Evolutionary conservation across 2,329 filamentous ascomycete species (phyloP), one percentile per base, ranked within the genome.

Genomic region (Periconia sp.): DNA sequence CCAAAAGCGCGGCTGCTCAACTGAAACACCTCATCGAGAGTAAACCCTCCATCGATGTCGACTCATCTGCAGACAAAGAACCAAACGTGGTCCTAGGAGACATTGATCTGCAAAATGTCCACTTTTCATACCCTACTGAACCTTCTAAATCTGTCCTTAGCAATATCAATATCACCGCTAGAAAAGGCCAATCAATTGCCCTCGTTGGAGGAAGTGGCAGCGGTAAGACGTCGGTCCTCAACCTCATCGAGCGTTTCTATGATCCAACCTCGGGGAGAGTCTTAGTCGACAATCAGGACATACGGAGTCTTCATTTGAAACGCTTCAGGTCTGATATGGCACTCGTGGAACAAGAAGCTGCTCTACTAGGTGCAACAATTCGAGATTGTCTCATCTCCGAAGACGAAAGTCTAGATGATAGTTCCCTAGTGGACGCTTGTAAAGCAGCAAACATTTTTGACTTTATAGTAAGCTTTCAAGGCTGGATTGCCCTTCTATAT

Each of bases 191-290:
- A 32, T 67, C 67, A 16, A 61, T 63, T 11, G 73, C 72, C 1
- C 67, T 76, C 22, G 73, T 76, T 1, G 74, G 74, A 2, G 68
- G 72, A 13, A 73, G 70, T 29, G 74, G 74, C 9, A 72, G 73
- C 3, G 74, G 74, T 16, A 77, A 77, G 53, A 73, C 70, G 1
- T 72, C 71, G n/a, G 66, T 69, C 2, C 65, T 76, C 9, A 62
- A 73, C n/a, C 52, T 77, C n/a, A 67, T 77, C 7, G 74, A 76
- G 39, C 62, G 74, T 6, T 76, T 76, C 52, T 75, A 71, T 45
- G 73, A 75, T 36, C 66, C 70, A 5, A 69, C 65, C 3, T 43
- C 57, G 4, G 74, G 74, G 12, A 48, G 56, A 15, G 61, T 77
- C 1, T 52, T 61, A n/a, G 49, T 76, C 11, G 72, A 76, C 36